Base-by-base conservation (phyloP, 2,329 filamentous ascomycete genomes). In the Kalaharituber pfeilii region DNA sequence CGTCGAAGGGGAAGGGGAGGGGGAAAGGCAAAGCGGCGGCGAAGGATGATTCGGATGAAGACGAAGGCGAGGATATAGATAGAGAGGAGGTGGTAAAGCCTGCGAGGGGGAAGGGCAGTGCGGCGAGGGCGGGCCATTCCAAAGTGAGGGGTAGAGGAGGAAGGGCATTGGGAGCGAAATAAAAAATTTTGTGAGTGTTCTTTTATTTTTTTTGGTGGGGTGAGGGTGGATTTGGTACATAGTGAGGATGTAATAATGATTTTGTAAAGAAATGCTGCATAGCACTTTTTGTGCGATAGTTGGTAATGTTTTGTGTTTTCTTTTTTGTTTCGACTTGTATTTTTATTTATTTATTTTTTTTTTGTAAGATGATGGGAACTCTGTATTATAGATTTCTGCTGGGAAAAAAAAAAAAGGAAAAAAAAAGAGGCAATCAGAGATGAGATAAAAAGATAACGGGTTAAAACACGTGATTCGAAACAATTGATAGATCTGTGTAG, bases 1-100 rank as follows among this genome's bases (percentile, higher is more conserved):
- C 9, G 39, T 62, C 67, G 70, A 69, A 71, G 61, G 65, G 65
- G 50, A 62, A 64, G 20, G 58, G 18, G 55, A 57, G 47, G 57
- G 28, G 1, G 55, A 57, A 53, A 5, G 50, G 49, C 6, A 8
- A 13, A 9, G 20, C 24, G 8, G 42, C 11, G 11, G 42, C 9
- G 9, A n/a, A 36, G 9, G 18, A 22, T 47, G 42, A 47, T 11
- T 9, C 9, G 2, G 42, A 45, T 15, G 42, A 22, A 13, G 42
- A 47, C n/a, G 42, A 47, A 22, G 25, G 15, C 11, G 42, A 47
- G 15, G 42, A 47, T 15, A n/a, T n/a, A n/a, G 42, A 47, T 20
- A 25, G 24, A 13, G 24, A 25, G n/a, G 42, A 24, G 42, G 42
- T 2, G n/a, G 42, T 47, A 13, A 47, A 47, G 42, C 42, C 5